These are phyloP conservation scores for Pseudogymnoascus sp. DNA, from an alignment of 2,329 filamentous ascomycete species.

Conservation along the genomic window DNA sequence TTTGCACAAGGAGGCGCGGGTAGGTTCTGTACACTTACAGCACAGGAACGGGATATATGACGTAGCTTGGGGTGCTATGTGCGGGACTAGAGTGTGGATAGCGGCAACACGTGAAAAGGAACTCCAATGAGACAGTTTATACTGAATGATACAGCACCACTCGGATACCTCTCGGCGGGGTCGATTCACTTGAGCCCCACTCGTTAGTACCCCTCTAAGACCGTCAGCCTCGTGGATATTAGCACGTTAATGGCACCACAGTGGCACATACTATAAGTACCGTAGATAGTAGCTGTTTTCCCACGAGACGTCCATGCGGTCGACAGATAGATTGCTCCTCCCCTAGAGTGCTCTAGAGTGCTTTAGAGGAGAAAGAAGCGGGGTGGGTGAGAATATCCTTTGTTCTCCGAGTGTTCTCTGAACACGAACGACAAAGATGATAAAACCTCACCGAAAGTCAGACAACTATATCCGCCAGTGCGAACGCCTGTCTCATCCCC, in stretches of 20 bases:
- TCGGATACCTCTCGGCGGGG: neutral
- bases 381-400: neutral
- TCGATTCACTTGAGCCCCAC: neutral
- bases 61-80: neutral
- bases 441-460: neutral
- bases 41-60: conserved; percentile 1
- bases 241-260: neutral
- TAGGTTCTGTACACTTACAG: neutral
- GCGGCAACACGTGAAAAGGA: neutral
- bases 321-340: conserved; percentile 1
- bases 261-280: neutral
- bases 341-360: neutral
- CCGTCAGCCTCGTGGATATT: neutral
- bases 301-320: neutral
- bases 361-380: neutral
- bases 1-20: neutral
- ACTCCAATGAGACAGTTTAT: neutral
- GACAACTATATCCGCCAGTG: neutral
- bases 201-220: neutral
- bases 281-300: neutral
- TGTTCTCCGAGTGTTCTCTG: neutral
- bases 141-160: neutral
- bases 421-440: neutral
- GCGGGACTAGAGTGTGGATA: neutral
- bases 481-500: neutral